phyloP scores from a whole-genome alignment of 306 rosid genomes.

The Purshia tridentata region DNA sequence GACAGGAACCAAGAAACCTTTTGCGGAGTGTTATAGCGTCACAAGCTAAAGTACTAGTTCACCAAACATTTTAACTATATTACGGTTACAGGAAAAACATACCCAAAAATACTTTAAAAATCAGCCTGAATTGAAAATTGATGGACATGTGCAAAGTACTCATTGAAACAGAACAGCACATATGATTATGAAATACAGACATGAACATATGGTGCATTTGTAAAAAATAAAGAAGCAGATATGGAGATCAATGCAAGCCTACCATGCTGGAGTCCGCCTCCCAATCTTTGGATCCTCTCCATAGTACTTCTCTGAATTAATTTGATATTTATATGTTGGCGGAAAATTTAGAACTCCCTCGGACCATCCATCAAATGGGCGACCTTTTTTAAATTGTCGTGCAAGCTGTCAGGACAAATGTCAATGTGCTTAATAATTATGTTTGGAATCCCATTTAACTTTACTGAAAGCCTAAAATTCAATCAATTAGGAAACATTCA shows the following conservation, averaged over 20 bases:
- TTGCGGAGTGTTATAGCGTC: not conserved
- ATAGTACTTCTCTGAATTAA: slow-evolving; percentile 69
- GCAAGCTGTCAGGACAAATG: slow-evolving; percentile 58
- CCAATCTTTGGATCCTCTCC: slow-evolving; percentile 76
- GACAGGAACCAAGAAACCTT: not conserved
- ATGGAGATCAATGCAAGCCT: slow-evolving; percentile 32
- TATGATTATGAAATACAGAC: not conserved
- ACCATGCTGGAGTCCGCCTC: slow-evolving; percentile 94
- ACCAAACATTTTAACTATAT: not conserved
- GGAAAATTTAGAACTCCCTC: slow-evolving; percentile 81
- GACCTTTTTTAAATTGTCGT: slow-evolving; percentile 57
- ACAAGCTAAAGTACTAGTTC: not conserved
- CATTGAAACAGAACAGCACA: not conserved
- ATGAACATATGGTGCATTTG: not conserved
- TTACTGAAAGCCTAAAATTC: not conserved
- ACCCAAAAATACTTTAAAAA: not conserved
- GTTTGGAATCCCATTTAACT: slow-evolving; percentile 8
- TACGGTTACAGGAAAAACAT: not conserved
- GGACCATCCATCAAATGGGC: slow-evolving; percentile 89
- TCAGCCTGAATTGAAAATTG: not conserved
- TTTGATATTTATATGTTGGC: slow-evolving; percentile 89
- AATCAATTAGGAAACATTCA: slow-evolving; percentile 1
- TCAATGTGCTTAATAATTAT: slow-evolving; percentile 30
- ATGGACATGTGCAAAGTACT: not conserved
- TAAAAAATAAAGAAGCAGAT: not conserved